Evolutionary conservation across 148 eudicot genomes (phyloP).

Genomic region (Limonium bicolor): DNA sequence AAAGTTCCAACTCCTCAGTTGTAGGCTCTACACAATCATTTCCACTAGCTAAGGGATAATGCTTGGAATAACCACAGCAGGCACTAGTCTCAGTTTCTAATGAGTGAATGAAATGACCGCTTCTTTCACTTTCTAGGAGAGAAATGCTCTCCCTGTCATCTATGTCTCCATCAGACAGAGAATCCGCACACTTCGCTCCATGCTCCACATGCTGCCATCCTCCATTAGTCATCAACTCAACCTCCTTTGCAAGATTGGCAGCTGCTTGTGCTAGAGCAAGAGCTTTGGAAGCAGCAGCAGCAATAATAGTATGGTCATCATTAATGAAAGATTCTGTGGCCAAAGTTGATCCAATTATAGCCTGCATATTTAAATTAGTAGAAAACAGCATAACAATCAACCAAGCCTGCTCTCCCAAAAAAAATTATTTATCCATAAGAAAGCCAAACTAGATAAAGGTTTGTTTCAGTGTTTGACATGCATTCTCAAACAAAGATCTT

Average conservation of each 20-base stretch:
- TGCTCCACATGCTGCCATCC: constrained; percentile 8
- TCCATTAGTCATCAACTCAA: constrained; percentile 31
- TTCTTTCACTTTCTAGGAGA: constrained; percentile 12
- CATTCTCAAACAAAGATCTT: no score
- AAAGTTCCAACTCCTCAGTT: constrained; percentile 45
- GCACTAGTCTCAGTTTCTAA: constrained; percentile 13
- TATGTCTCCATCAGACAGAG: constrained; percentile 16
- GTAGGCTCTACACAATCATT: constrained; percentile 41
- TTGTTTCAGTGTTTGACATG: no score
- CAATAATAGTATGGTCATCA: constrained; percentile 51
- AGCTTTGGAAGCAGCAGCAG: constrained; percentile 80
- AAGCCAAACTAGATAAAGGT: no score
- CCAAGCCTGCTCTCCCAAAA: no score
- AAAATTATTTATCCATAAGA: no score
- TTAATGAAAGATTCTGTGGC: constrained; percentile 33
- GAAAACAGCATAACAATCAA: no score
- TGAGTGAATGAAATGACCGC: constrained; percentile 9
- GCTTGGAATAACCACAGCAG: constrained; percentile 9
- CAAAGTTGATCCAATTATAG: no score
- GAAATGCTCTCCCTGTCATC: constrained; percentile 11
- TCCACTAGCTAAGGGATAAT: constrained; percentile 14
- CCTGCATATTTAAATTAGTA: no score
- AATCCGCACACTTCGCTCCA: constrained; percentile 7
- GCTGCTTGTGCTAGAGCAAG: constrained; percentile 76
- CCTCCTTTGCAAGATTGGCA: constrained; percentile 51